phyloP scores from a whole-genome alignment of 2,329 filamentous ascomycete genomes.

The Penicillium sp. region DNA sequence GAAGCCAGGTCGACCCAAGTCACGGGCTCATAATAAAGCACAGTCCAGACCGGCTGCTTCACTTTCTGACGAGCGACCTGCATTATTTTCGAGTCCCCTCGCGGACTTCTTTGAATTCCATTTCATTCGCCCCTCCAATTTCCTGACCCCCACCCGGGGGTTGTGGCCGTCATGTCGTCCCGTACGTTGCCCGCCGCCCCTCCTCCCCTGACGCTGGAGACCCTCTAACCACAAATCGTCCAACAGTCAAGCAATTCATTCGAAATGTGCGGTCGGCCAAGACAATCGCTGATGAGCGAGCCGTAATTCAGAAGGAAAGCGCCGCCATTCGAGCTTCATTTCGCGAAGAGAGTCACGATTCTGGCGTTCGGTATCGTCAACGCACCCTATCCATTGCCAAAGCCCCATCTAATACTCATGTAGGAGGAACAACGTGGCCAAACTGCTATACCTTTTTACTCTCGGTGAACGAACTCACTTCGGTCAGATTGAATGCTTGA shows the following conservation, averaged over 20 bases:
- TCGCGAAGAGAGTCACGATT: constrained; percentile 92
- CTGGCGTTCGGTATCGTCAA: constrained; percentile 68
- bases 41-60: constrained; percentile 20
- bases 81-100: constrained; percentile 8
- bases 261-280: constrained; percentile 98
- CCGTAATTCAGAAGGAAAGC: constrained; percentile 98
- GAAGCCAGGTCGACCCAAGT: constrained; percentile 29
- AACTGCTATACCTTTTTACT: constrained; percentile 96
- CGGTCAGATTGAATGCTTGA: constrained; percentile 98
- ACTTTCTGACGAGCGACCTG: constrained; percentile 4
- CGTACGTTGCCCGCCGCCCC: constrained; percentile 45
- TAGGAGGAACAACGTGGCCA: constrained; percentile 98
- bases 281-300: constrained; percentile 97
- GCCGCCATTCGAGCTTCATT: constrained; percentile 97
- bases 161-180: constrained; percentile 57
- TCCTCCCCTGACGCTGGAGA: constrained; percentile 23
- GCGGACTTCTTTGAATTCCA: constrained; percentile 7
- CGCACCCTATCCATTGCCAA: constrained; percentile 1
- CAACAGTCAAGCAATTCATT: constrained; percentile 96
- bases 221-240: constrained; percentile 10
- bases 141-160: constrained; percentile 43
- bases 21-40: constrained; percentile 25
- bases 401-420: constrained; percentile 23
- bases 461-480: constrained; percentile 97
- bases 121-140: constrained; percentile 12